These are phyloP conservation scores for Stramenopiles sp. DNA, from an alignment of 352 stramenopile genomes.

Conservation along the genomic window DNA sequence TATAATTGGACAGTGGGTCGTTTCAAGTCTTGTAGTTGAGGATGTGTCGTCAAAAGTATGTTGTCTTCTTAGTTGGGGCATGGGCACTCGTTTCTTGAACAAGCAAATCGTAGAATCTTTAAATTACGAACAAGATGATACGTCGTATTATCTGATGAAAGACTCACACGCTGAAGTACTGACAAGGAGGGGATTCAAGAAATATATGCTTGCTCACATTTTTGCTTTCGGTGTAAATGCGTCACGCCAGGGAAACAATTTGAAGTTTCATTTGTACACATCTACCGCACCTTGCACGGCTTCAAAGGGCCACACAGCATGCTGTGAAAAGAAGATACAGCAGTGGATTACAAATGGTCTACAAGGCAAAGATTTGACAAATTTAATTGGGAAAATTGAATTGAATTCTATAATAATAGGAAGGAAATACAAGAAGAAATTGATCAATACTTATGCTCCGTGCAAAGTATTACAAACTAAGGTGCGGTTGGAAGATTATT, in stretches of 20 bases:
- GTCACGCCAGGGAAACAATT: not conserved
- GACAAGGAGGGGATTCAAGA: not conserved
- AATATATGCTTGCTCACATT: not conserved
- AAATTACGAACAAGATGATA: not conserved
- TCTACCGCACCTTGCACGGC: not conserved
- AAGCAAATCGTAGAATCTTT: not conserved
- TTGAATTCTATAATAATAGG: not conserved
- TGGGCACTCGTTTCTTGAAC: not conserved
- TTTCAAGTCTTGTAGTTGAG: not conserved
- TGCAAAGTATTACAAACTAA: not conserved
- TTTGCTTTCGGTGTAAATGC: not conserved
- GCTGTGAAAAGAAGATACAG: not conserved
- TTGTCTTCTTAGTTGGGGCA: not conserved
- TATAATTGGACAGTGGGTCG: not conserved
- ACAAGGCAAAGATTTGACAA: not conserved
- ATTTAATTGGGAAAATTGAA: not conserved
- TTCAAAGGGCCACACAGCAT: not conserved
- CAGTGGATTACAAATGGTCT: not conserved
- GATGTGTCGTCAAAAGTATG: not conserved
- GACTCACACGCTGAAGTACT: not conserved
- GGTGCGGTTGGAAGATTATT: not conserved
- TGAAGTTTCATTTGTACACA: not conserved
- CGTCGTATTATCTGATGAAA: not conserved
- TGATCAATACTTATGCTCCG: not conserved
- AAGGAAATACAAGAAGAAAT: not conserved